Evolutionary conservation across 2,329 filamentous ascomycete species (phyloP).

Genomic region (Bipolaris sorokiniana): DNA sequence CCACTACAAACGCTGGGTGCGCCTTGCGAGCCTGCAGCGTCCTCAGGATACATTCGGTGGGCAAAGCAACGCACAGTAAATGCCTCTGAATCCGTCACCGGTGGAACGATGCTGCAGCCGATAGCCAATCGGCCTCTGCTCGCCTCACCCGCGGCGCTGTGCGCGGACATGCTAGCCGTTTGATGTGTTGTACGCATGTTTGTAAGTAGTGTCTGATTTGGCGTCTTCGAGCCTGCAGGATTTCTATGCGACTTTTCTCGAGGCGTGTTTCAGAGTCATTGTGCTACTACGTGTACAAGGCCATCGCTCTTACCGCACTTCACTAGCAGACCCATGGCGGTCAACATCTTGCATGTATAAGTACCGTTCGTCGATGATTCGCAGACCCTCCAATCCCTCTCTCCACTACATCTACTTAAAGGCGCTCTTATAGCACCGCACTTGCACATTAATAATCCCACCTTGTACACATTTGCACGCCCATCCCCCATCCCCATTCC

Average conservation of each 20-base stretch:
- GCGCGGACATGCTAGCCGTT: constrained; percentile 8
- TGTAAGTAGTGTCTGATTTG: constrained; percentile 9
- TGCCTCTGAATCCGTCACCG: constrained; percentile 6
- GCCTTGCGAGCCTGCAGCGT: constrained; percentile 7
- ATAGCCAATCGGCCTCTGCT: constrained; percentile 11
- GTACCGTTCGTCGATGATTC: constrained; percentile 1
- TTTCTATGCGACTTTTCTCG: constrained; percentile 1
- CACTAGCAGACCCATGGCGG: constrained; percentile 8
- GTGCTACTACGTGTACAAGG: constrained; percentile 14
- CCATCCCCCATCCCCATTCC: background rate
- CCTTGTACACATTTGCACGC: background rate
- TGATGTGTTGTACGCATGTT: constrained; percentile 15
- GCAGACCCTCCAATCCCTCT: constrained; percentile 4
- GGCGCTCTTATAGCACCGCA: constrained; percentile 11
- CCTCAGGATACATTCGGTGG: constrained; percentile 1
- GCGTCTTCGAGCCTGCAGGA: constrained; percentile 11
- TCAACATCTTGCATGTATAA: constrained; percentile 13
- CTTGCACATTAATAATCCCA: background rate
- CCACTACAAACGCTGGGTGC: constrained; percentile 14
- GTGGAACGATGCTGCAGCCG: constrained; percentile 10
- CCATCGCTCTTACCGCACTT: constrained; percentile 13
- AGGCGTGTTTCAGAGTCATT: constrained; percentile 14
- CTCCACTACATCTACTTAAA: constrained; percentile 7
- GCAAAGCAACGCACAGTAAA: constrained; percentile 10
- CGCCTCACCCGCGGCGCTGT: constrained; percentile 14